Conservation (phyloP, 352 stramenopile genomes). For the Phytophthora pinifolia region DNA sequence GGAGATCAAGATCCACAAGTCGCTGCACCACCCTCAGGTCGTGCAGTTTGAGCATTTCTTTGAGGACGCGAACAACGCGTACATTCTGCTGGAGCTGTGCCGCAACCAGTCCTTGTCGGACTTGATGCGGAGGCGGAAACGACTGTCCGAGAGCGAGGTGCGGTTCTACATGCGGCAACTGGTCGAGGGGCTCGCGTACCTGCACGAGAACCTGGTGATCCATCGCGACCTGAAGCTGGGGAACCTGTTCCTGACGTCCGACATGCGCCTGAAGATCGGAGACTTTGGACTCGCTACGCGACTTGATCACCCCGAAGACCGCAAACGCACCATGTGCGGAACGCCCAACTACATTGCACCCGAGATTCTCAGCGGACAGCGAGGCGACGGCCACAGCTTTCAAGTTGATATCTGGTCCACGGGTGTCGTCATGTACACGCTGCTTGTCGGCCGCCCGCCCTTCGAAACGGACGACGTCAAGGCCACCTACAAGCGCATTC, state of each 20-base stretch:
- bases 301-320: conserved; percentile 88
- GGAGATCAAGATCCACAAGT: conserved; percentile 99
- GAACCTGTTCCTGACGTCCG: conserved; percentile 95
- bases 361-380: conserved; percentile 91
- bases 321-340: conserved; percentile 96
- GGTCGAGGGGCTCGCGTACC: conserved; percentile 93
- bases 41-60: conserved; percentile 99
- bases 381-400: conserved; percentile 94
- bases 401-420: conserved; percentile 98
- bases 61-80: conserved; percentile 96
- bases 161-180: conserved; percentile 92
- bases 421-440: conserved; percentile 97
- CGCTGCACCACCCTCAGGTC: conserved; percentile 93
- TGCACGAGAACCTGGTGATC: conserved; percentile 95
- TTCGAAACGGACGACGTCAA: conserved; percentile 99
- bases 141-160: conserved; percentile 94
- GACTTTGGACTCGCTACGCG: conserved; percentile 93
- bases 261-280: conserved; percentile 97
- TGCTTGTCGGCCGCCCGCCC: conserved; percentile 96
- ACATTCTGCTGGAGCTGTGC: conserved; percentile 98
- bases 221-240: conserved; percentile 98
- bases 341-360: conserved; percentile 94
- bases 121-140: conserved; percentile 94
- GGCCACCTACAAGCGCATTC: conserved; percentile 97
- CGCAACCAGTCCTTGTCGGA: conserved; percentile 96